Evolutionary conservation across 805 yeast genomes (phyloP).

Genomic region (Candida qinlingensis): DNA sequence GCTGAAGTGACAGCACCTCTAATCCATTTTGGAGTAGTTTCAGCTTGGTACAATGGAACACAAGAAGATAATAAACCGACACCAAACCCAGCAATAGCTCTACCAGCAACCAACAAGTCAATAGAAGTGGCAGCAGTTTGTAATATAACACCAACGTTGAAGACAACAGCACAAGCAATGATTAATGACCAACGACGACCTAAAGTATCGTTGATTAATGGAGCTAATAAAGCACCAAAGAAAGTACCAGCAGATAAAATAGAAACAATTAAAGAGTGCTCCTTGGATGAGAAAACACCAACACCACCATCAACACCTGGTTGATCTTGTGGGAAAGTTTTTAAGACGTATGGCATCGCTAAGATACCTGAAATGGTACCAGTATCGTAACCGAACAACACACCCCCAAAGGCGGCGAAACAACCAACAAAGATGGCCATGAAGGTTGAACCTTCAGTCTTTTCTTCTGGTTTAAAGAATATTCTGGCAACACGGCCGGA

Average conservation of each 20-base stretch:
- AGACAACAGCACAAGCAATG: constrained; percentile 37
- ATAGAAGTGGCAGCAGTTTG: constrained; percentile 42
- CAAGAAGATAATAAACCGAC: constrained; percentile 71
- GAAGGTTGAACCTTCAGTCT: constrained; percentile 43
- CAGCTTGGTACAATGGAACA: constrained; percentile 75
- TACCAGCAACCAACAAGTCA: constrained; percentile 55
- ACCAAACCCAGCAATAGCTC: constrained; percentile 66
- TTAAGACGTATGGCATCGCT: constrained; percentile 53
- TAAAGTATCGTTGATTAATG: constrained; percentile 47
- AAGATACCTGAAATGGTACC: constrained; percentile 63
- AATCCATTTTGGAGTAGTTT: constrained; percentile 74
- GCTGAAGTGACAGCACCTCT: constrained; percentile 75
- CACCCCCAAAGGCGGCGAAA: constrained; percentile 65
- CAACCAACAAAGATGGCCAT: constrained; percentile 48
- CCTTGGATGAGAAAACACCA: constrained; percentile 38
- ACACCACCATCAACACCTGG: constrained; percentile 30
- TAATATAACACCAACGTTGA: constrained; percentile 48
- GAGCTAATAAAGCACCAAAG: constrained; percentile 58
- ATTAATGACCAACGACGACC: constrained; percentile 53
- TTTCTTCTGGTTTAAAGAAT: constrained; percentile 41
- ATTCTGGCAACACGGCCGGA: constrained; percentile 28
- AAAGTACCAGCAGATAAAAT: constrained; percentile 71
- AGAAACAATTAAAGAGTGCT: constrained; percentile 58
- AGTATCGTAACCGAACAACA: constrained; percentile 64
- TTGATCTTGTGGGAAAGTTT: constrained; percentile 35